A percentile compares a stretch with the other conserved stretches of the same genome.
Conservation (phyloP, 2,329 filamentous ascomycete species). For the Tolypocladium amazonense region DNA sequence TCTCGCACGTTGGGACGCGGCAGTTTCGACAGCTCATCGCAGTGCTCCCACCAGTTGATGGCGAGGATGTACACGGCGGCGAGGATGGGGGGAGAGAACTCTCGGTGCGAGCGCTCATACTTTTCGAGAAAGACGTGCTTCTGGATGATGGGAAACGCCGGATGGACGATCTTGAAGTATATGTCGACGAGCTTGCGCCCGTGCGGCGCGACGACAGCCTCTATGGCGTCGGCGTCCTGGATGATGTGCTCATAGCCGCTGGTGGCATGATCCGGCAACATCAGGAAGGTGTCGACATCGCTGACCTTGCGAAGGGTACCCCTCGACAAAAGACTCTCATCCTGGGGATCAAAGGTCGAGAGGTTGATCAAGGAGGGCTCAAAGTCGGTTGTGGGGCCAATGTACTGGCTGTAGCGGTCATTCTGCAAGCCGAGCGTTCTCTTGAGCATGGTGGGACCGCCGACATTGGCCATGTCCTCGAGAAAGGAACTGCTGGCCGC, state of each 20-base stretch:
- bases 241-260: conserved; percentile 60
- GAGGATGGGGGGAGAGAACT: conserved; percentile 66
- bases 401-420: conserved; percentile 73
- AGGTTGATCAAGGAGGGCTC: conserved; percentile 76
- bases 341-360: conserved; percentile 68
- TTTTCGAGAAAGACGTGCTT: conserved; percentile 72
- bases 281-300: conserved; percentile 67
- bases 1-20: conserved; percentile 62
- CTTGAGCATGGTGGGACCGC: conserved; percentile 54
- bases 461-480: conserved; percentile 62
- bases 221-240: conserved; percentile 61
- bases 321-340: conserved; percentile 64
- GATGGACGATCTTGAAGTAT: conserved; percentile 74
- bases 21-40: conserved; percentile 51
- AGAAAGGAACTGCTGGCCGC: conserved; percentile 52
- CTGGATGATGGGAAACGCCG: conserved; percentile 72
- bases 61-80: conserved; percentile 78
- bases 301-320: conserved; percentile 66
- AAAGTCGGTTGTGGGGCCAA: conserved; percentile 73
- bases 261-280: conserved; percentile 65
- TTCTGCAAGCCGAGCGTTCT: conserved; percentile 65
- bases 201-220: conserved; percentile 64
- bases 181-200: conserved; percentile 68
- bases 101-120: conserved; percentile 60
- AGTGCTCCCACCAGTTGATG: conserved; percentile 79